Evolutionary conservation across 345 rosid species (phyloP).

Genomic region (Kandelia obovata): DNA sequence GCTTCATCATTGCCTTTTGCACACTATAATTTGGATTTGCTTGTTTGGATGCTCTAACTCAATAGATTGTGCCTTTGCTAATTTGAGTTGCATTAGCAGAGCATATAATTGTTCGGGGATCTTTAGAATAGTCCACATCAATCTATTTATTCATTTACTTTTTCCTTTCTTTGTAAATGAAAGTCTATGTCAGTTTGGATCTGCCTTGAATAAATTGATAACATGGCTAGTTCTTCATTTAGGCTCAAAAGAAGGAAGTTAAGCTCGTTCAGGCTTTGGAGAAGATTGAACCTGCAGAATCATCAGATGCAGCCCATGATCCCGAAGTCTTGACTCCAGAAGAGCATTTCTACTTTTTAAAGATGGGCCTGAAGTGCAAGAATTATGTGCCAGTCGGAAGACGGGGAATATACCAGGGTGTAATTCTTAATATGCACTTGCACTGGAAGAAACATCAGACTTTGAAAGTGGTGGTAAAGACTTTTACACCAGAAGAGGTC

Average conservation of each 20-base stretch:
- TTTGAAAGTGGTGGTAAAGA: slow-evolving; percentile 74
- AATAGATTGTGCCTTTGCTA: background rate
- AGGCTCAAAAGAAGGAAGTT: slow-evolving; percentile 87
- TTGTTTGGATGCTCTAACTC: background rate
- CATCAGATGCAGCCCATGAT: slow-evolving; percentile 67
- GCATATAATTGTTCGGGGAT: background rate
- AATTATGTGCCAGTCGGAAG: slow-evolving; percentile 94
- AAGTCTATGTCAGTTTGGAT: background rate
- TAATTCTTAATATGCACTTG: slow-evolving; percentile 94
- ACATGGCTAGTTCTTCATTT: background rate
- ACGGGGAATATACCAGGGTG: slow-evolving; percentile 92
- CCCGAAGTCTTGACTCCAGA: slow-evolving; percentile 96
- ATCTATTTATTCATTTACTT: background rate
- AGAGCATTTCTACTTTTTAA: slow-evolving; percentile 79
- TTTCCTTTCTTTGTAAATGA: background rate
- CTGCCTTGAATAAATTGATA: background rate
- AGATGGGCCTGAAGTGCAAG: slow-evolving; percentile 91
- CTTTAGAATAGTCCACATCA: background rate
- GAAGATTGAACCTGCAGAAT: slow-evolving; percentile 73
- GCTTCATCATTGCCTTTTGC: background rate
- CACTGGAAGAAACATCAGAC: slow-evolving; percentile 99
- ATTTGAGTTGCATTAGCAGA: slow-evolving; percentile 9
- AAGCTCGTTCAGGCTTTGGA: slow-evolving; percentile 62
- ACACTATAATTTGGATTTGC: background rate
- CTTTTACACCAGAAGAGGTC: slow-evolving; percentile 80